Evolutionary conservation across 352 stramenopile genomes (phyloP).

Genomic region (Phytopythium kandeliae): DNA sequence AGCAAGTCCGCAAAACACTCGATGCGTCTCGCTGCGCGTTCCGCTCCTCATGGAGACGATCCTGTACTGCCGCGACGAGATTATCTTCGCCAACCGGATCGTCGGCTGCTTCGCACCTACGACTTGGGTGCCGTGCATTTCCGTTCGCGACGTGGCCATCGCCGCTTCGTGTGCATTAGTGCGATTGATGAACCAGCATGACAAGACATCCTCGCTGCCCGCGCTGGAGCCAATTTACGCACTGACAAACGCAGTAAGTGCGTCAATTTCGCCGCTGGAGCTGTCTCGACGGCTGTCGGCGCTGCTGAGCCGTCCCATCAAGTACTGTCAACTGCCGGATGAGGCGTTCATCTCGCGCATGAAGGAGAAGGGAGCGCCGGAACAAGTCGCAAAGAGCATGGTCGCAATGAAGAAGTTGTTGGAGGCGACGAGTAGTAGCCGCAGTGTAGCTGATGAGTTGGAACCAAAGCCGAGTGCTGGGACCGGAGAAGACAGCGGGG

Average conservation of each 20-base stretch:
- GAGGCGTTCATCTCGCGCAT: constrained; percentile 33
- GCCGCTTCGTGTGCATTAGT: constrained; percentile 45
- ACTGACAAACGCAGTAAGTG: constrained; percentile 26
- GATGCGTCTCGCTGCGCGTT: constrained; percentile 54
- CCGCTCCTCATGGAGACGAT: constrained; percentile 75
- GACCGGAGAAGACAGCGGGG: constrained; percentile 1
- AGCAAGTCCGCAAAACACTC: constrained; percentile 25
- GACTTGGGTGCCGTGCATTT: constrained; percentile 58
- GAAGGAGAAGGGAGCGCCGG: constrained; percentile 41
- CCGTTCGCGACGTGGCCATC: constrained; percentile 52
- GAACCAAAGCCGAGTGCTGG: not conserved
- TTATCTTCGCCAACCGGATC: constrained; percentile 62
- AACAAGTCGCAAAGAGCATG: constrained; percentile 41
- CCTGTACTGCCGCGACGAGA: constrained; percentile 67
- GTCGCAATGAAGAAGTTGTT: constrained; percentile 52
- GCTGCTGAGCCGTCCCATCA: constrained; percentile 35
- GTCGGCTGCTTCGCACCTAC: constrained; percentile 39
- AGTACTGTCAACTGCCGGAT: constrained; percentile 47
- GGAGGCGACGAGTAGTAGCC: constrained; percentile 11
- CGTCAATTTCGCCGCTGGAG: constrained; percentile 39
- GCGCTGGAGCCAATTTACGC: constrained; percentile 55
- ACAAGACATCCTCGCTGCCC: not conserved
- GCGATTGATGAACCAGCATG: constrained; percentile 1
- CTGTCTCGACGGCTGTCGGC: constrained; percentile 28
- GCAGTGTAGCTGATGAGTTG: not conserved